Evolutionary conservation across 805 yeast species (phyloP), one percentile per base, ranked within the genome.

Genomic region (Ogataea parapolymorpha): DNA sequence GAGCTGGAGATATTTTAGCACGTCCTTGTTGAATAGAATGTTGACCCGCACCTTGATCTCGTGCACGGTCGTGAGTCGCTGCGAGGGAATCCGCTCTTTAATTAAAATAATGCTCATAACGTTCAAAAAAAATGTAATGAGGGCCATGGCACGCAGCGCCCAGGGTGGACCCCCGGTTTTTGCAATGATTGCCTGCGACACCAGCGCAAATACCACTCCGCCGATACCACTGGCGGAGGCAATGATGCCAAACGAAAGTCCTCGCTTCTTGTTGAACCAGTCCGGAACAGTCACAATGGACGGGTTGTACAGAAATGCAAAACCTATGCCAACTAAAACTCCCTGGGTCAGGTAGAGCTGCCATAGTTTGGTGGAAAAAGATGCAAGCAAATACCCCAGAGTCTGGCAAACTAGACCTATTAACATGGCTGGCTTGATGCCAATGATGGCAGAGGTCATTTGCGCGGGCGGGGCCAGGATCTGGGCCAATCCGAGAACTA

Each of bases 261-360:
- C 75, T 39, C 77, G 59, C 23, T 61, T 65, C 27, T 68, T 69
- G 39, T 72, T 61, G 56, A 79, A 79, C 82, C 84, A 79, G n/a
- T 75, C 71, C 0, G 85, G 80, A 20, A 79, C 45, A 3, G 75
- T 62, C 29, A 55, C 60, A 3, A 77, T 67, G 4, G 75, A 70
- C 0, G 81, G 81, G 17, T 75, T 64, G 49, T 68, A 74, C 13
- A 77, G 55, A 23, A 75, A 53, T 6, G 75, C 71, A 39, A 74
- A 72, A 1, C 80, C 74, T 3, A 74, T 22, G 0, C 83, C 84
- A 18, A 74, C 69, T 17, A 78, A 44, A 3, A 74, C 49, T 2
- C 82, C 84, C 49, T 77, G 80, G 0, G 81, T 72, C 16, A 74
- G 48, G 51, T 70, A 75, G 15, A 79, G 50, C 42, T 75, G 77